Evolutionary conservation across 2,329 filamentous ascomycete species (phyloP), one percentile per base, ranked within the genome.

Genomic region (Dactylellina cionopaga): DNA sequence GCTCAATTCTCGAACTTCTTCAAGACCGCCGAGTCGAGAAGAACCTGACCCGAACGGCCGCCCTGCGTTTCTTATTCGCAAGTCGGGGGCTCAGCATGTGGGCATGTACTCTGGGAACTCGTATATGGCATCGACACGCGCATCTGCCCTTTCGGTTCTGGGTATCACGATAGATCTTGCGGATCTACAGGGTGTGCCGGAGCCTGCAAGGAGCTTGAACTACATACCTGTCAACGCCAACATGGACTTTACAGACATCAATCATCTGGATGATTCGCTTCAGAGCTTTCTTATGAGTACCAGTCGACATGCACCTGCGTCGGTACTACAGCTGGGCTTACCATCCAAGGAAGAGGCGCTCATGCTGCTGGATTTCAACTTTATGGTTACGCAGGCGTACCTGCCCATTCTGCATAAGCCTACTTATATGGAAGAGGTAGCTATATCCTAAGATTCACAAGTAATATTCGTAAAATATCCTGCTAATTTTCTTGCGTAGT

Each of bases 81-180:
- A 75, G 41, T 62, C 74, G 3, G 75, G 76, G 10, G 56, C 74
- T 22, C 75, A 77, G 44, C 75, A 77, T 54, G 56, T 78, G 3
- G 75, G 77, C 25, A 75, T 86, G 15, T 85, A 85, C 1, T 84
- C 85, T 5, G 87, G 89, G 62, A 87, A 86, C 75, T 85, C 86
- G 6, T 86, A 87, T 54, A 81, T 92, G 35, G 91, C 88, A 80
- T 88, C 89, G 5, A 89, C 93, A 77, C 89, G 89, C 76, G 91
- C 90, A 47, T 92, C 90, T 0, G 87, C 86, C 6, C 82, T 95
- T n/a, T 89, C 90, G 0, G 87, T 96, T 58, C 86, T 95, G 41
- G 92, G 91, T 31, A 90, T 90, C 76, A 89, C 90, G 46, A 90
- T 95, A 76, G 90, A 96, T 79, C 86, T 94, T 41, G 88, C 89